Evolutionary conservation across 2,329 filamentous ascomycete genomes (phyloP).

Genomic region (Exophiala sp.): DNA sequence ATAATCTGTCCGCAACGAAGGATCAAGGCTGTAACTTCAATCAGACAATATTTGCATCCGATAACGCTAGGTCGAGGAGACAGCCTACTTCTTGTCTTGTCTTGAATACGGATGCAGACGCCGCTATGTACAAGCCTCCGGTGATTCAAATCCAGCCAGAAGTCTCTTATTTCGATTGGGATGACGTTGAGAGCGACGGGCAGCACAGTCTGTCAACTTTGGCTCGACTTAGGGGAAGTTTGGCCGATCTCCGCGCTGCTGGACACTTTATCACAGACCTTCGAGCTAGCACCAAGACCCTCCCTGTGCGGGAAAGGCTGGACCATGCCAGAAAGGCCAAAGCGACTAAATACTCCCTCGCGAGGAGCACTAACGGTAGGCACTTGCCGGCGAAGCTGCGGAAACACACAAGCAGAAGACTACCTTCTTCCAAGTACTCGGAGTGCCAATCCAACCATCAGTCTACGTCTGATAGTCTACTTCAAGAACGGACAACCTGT

Average conservation of each 20-base stretch:
- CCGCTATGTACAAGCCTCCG: conserved; percentile 1
- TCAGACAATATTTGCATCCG: neutral
- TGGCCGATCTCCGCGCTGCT: conserved; percentile 19
- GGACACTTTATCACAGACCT: conserved; percentile 18
- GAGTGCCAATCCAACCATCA: neutral
- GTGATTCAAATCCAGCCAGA: neutral
- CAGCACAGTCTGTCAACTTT: conserved; percentile 1
- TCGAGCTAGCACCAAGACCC: neutral
- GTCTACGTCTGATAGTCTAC: neutral
- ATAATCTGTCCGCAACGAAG: neutral
- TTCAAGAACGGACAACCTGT: neutral
- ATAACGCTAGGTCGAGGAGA: neutral
- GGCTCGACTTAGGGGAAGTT: conserved; percentile 18
- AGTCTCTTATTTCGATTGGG: conserved; percentile 26
- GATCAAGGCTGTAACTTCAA: neutral
- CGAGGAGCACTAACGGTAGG: too few species aligned
- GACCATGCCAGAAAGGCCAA: too few species aligned
- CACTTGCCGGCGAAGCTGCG: neutral
- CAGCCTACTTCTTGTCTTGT: neutral
- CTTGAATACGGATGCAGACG: neutral
- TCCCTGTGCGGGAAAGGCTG: neutral
- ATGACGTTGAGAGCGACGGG: conserved; percentile 16
- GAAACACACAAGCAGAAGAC: neutral
- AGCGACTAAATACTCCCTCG: too few species aligned
- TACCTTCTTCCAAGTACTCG: neutral